Base-by-base conservation (phyloP, 75 land plant genomes). In the Cryptomeria japonica region DNA sequence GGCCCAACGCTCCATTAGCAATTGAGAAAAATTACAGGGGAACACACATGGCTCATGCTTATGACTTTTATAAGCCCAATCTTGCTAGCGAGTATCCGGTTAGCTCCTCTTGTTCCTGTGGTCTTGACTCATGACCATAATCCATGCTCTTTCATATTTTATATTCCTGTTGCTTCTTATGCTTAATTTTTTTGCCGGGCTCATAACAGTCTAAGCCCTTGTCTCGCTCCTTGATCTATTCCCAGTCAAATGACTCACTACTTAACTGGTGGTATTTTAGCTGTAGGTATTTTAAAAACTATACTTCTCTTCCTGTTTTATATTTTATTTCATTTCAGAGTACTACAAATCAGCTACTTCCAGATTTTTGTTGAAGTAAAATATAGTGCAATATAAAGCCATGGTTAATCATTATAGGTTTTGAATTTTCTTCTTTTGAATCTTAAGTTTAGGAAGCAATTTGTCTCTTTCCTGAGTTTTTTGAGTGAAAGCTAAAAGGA, bases 1-100 rank as follows among this genome's bases (percentile, higher is more conserved):
- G 99, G 83, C 99, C 99, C 73, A 90, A 97, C 92, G 99, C 99
- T 88, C 99, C 99, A 7, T 89, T 98, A 84, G 89, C 91, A 18
- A 90, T 97, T 87, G 99, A 98, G 91, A 93, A 95, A 88, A 95
- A 93, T 89, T 88, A 86, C 28, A 94, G 93, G 87, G 97, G 91
- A 25, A 95, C 97, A 41, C 96, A 97, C 84, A 97, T 98, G 99
- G 88, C 95, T 44, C 96, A 98, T 90, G 98, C 90, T 22, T 98
- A 98, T 92, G 99, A 98, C 79, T 98, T 98, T 79, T 98, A 97
- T 91, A 98, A 98, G 94, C 99, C 99, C 2, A 85, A 96, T 87
- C 94, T 98, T 87, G 99, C 99, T 25, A 98, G 99, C 88, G 99
- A 98, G 91, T 98, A 98, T 88, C 99, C 99, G 90, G 99, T 98